Conservation (phyloP, 75 land plant genomes). For the Chamaecyparis obtusa region DNA sequence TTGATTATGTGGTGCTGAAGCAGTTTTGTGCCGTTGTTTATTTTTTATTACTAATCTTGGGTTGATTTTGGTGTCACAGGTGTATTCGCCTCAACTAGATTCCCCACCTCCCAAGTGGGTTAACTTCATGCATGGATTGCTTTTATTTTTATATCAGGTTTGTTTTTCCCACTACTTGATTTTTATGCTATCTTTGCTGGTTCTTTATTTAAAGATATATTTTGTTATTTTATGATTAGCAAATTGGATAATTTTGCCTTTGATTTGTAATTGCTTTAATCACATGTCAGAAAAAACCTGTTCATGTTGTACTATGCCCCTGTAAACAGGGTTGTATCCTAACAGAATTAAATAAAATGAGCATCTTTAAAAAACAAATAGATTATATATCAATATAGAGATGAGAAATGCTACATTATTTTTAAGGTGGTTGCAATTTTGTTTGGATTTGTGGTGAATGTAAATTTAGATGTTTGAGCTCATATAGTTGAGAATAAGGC, state of each 20-base stretch:
- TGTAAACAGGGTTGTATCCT: neutral
- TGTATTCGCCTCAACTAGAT: constrained; percentile 87
- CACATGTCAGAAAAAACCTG: neutral
- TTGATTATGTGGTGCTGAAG: neutral
- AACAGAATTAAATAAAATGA: neutral
- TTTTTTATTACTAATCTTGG: neutral
- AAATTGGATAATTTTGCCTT: neutral
- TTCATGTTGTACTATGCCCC: neutral
- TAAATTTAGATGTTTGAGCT: too few species aligned
- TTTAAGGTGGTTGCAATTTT: too few species aligned
- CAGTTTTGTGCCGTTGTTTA: neutral
- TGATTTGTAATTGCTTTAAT: neutral
- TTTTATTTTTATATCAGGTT: constrained; percentile 95
- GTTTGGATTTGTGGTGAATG: too few species aligned
- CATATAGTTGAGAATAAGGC: too few species aligned
- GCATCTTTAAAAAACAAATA: neutral
- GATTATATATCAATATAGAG: neutral
- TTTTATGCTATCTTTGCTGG: neutral
- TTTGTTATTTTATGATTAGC: neutral
- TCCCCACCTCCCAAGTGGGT: constrained; percentile 87
- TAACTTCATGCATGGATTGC: constrained; percentile 84
- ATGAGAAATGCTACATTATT: neutral
- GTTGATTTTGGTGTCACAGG: constrained; percentile 25
- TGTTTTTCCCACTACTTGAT: constrained; percentile 8
- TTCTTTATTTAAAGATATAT: neutral